Base-by-base conservation (phyloP, 495 filamentous ascomycete species). In the Xylaria intraflava region DNA sequence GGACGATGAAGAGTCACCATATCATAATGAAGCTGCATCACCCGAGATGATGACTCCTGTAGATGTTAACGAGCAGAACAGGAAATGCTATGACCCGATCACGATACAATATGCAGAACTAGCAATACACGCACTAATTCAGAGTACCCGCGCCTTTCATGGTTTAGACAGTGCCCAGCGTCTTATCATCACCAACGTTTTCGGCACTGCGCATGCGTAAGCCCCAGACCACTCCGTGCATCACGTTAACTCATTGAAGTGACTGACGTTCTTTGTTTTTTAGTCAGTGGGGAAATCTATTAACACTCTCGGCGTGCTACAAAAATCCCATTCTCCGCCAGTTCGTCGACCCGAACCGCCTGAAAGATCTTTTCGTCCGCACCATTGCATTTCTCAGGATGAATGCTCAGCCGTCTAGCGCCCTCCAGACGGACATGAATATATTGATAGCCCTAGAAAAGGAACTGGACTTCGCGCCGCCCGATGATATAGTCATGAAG, bases 131-230 rank as follows among this genome's bases (percentile, higher is more conserved):
- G 87, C 88, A 7, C 83, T 93, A 4, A 82, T 93, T n/a, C 69
- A 81, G 58, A 96, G 90, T 65, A 96, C 92, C 1, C 77, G 78
- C 52, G 88, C 90, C 1, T 95, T 97, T 61, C 88, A 96, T 70
- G 83, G 83, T 0, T 69, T 86, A 39, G 74, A 66, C 31, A 70
- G 20, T 10, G n/a, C 66, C 12, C 62, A 71, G 22, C 77, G 92
- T 5, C 83, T 86, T 23, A 83, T 96, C 29, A 82, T 96, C 39
- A 97, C 92, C 8, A 96, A 96, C 62, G 88, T 96, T 22, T 94
- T 94, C 67, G 91, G 92, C 20, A 97, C 92, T 11, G 86, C 90
- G 57, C 92, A 96, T 78, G 92, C 92, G 90, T 96, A 90, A 82
- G 90, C 81, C 45, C 20, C 33, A 12, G 41, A 16, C 16, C 52